Conservation (phyloP, 2,329 filamentous ascomycete genomes). For the Mycosphaerella sp. region DNA sequence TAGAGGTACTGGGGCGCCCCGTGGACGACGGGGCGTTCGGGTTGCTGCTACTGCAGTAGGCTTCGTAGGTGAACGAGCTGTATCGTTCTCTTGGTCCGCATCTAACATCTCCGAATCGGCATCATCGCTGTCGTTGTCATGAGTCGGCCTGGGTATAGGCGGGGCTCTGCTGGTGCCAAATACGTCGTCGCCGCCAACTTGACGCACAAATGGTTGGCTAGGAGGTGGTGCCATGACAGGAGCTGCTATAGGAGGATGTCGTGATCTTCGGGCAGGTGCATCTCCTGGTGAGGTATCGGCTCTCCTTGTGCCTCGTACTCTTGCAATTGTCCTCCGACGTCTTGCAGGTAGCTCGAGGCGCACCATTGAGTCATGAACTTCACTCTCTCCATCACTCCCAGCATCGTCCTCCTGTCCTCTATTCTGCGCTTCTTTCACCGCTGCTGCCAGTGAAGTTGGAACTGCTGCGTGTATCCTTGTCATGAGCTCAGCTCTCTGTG, state of each 20-base stretch:
- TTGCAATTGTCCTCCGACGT: constrained; percentile 27
- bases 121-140: constrained; percentile 16
- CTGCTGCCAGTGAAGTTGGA: constrained; percentile 40
- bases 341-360: constrained; percentile 21
- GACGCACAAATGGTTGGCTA: constrained; percentile 24
- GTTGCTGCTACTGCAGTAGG: constrained; percentile 30
- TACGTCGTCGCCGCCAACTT: constrained; percentile 22
- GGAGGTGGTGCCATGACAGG: neutral
- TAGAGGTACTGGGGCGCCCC: constrained; percentile 29
- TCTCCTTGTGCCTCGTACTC: constrained; percentile 23
- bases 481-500: constrained; percentile 54
- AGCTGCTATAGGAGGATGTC: constrained; percentile 6
- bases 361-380: constrained; percentile 16
- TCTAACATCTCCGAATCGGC: constrained; percentile 35
- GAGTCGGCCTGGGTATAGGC: neutral
- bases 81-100: constrained; percentile 47
- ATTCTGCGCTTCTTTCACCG: constrained; percentile 49
- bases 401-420: constrained; percentile 38
- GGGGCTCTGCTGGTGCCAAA: constrained; percentile 14
- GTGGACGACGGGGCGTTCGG: constrained; percentile 28
- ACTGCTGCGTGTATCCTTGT: constrained; percentile 55
- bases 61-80: constrained; percentile 38
- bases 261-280: constrained; percentile 16
- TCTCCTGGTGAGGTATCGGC: constrained; percentile 25
- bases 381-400: constrained; percentile 14